Evolutionary conservation across 495 filamentous ascomycete species (phyloP).

Genomic region (Podospora didyma): DNA sequence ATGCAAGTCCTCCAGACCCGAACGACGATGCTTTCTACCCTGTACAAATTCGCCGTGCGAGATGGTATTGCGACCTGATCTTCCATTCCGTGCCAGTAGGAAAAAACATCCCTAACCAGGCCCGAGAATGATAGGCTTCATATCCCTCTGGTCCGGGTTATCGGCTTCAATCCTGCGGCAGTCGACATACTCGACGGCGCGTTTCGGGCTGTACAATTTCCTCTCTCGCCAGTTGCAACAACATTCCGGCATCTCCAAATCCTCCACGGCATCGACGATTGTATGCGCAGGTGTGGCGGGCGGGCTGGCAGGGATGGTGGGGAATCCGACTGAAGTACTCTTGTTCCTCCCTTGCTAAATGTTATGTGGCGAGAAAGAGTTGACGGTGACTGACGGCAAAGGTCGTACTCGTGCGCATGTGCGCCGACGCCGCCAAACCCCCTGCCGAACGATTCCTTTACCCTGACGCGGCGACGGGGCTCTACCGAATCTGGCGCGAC

Average conservation of each 20-base stretch:
- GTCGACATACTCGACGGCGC: slow-evolving; percentile 37
- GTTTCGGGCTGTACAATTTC: slow-evolving; percentile 34
- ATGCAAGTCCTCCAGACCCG: slow-evolving; percentile 36
- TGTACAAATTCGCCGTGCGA: slow-evolving; percentile 30
- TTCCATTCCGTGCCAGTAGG: too few relatives aligned
- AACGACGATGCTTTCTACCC: slow-evolving; percentile 29
- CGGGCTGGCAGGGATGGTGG: slow-evolving; percentile 70
- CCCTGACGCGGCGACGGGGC: slow-evolving; percentile 26
- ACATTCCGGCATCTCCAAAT: slow-evolving; percentile 13
- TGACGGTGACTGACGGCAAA: not conserved
- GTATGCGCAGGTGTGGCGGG: slow-evolving; percentile 48
- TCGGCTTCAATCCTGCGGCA: slow-evolving; percentile 38
- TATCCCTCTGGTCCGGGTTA: slow-evolving; percentile 36
- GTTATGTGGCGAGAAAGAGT: too few relatives aligned
- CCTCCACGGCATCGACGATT: slow-evolving; percentile 26
- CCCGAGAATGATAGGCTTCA: slow-evolving; percentile 15
- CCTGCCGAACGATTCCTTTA: slow-evolving; percentile 45
- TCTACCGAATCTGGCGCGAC: slow-evolving; percentile 30
- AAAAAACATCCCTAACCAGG: too few relatives aligned
- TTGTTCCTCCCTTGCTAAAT: not conserved
- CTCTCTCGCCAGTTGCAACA: slow-evolving; percentile 25
- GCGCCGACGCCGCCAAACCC: slow-evolving; percentile 70
- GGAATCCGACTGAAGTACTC: slow-evolving; percentile 63
- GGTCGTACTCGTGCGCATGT: slow-evolving; percentile 73
- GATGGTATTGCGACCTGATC: too few relatives aligned